Conservation (phyloP, 257 asterid genomes). For the Penstemon newberryi region DNA sequence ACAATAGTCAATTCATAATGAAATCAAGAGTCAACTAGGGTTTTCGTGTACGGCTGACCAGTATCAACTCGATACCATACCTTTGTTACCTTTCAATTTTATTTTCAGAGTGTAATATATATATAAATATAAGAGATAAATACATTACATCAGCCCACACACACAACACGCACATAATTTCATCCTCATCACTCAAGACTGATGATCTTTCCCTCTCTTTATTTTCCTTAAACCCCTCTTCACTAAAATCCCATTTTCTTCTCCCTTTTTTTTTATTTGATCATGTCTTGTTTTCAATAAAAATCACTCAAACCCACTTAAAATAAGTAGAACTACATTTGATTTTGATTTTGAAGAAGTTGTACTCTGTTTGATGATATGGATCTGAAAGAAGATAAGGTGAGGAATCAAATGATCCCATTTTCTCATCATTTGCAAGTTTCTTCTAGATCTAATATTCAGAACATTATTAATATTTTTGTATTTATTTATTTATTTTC, state of each 20-base stretch:
- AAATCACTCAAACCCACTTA: neutral
- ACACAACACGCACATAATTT: conserved; percentile 24
- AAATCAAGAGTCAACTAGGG: conserved; percentile 53
- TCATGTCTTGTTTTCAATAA: conserved; percentile 13
- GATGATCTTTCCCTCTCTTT: conserved; percentile 10
- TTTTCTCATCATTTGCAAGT: neutral
- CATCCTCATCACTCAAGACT: conserved; percentile 25
- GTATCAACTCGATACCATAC: conserved; percentile 23
- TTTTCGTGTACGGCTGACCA: conserved; percentile 47
- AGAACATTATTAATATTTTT: neutral
- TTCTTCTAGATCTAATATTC: conserved; percentile 11
- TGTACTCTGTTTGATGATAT: conserved; percentile 38
- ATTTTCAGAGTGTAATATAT: neutral
- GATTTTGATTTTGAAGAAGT: conserved; percentile 1
- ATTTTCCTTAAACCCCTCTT: conserved; percentile 26
- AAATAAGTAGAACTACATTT: neutral
- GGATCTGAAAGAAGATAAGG: conserved; percentile 81
- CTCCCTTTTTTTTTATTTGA: neutral
- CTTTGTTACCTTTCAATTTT: conserved; percentile 21
- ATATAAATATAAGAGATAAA: conserved; percentile 27
- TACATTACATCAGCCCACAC: conserved; percentile 37
- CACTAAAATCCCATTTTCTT: conserved; percentile 14
- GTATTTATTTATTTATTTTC: conserved; percentile 7
- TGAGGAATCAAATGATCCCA: conserved; percentile 33
- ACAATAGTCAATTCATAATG: conserved; percentile 30